phyloP scores from a whole-genome alignment of 805 yeast genomes.

The Debaryomyces prosopidis region DNA sequence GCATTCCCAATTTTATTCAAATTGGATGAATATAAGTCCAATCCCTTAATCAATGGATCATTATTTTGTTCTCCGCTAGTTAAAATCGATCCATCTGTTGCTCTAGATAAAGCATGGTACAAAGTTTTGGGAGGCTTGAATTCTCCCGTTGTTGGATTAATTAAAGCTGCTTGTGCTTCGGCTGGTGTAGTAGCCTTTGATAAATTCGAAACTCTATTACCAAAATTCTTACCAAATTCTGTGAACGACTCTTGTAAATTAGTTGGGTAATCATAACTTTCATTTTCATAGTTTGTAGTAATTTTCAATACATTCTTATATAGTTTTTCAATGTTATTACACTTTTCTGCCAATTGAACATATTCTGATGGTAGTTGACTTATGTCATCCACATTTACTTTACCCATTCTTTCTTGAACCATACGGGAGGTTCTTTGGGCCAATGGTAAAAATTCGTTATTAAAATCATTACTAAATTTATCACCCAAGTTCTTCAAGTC shows the following conservation, averaged over 20 bases:
- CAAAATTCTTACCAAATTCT: slow-evolving; percentile 67
- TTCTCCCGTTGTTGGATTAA: slow-evolving; percentile 40
- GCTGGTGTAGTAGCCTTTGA: slow-evolving; percentile 72
- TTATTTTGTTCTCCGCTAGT: slow-evolving; percentile 34
- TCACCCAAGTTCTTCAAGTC: slow-evolving; percentile 43
- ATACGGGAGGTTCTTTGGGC: slow-evolving; percentile 81
- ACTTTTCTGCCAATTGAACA: slow-evolving; percentile 43
- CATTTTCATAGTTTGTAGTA: slow-evolving; percentile 62
- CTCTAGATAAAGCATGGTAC: slow-evolving; percentile 78
- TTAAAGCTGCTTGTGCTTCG: slow-evolving; percentile 76
- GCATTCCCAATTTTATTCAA: slow-evolving; percentile 80
- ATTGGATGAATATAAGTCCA: slow-evolving; percentile 66
- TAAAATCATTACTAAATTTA: slow-evolving; percentile 53
- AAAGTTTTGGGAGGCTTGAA: slow-evolving; percentile 74
- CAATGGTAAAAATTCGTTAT: slow-evolving; percentile 54
- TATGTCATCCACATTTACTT: slow-evolving; percentile 67
- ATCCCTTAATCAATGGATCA: slow-evolving; percentile 59
- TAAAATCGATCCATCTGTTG: slow-evolving; percentile 57
- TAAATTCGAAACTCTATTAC: slow-evolving; percentile 63
- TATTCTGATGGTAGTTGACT: slow-evolving; percentile 80
- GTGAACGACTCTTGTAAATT: slow-evolving; percentile 73
- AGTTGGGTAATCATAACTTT: slow-evolving; percentile 82
- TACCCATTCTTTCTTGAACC: slow-evolving; percentile 78
- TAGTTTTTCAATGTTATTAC: slow-evolving; percentile 41
- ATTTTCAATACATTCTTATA: slow-evolving; percentile 44